Evolutionary conservation across 176 grass and related monocot species (phyloP), one percentile per base, ranked within the genome.

Genomic region (Aegilops speltoides): DNA sequence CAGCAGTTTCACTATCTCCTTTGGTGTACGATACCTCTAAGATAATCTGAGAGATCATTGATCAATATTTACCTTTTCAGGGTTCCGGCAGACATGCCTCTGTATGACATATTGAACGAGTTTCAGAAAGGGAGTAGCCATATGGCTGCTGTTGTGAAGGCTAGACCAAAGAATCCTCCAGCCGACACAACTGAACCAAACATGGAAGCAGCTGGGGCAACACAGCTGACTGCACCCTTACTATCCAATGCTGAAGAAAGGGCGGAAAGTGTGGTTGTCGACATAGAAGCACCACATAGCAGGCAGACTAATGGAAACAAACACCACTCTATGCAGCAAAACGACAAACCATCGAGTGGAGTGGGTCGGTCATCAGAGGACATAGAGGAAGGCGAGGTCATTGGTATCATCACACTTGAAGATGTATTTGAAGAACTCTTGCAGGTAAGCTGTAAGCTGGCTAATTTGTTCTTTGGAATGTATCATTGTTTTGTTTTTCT

Each of bases 71-170:
- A 41, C 15, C 59, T 77, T 86, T 76, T 85, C 85, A 99, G 97
- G 89, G 97, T 99, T 86, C 97, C 97, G 60, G 88, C 94, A 36
- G 97, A 97, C 81, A 97, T 99, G 97, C 97, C 97, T 83, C 84
- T 99, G 54, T 99, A 99, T 80, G 97, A 99, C 86, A 99, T 99
- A 94, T 87, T 99, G 68, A 99, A 99, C 22, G 97, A 99, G 77
- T 99, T 99, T 86, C 97, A 99, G 86, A 99, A 99, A 89, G 97
- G 97, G 90, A 99, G 97, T 88, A 99, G 97, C 77, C 97, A 99
- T 73, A 99, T 99, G 97, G 97, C 97, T 91, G 97, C 97, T 78
- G 97, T 99, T 81, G 94, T 99, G 83, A 92, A 86, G 92, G 82
- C 82, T 74, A 97, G 96, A 88, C 65, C 86, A 40, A 96, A 94